These are phyloP conservation scores for Umbellularia californica DNA, from an alignment of 164 flowering plant genomes.

Conservation along the genomic window DNA sequence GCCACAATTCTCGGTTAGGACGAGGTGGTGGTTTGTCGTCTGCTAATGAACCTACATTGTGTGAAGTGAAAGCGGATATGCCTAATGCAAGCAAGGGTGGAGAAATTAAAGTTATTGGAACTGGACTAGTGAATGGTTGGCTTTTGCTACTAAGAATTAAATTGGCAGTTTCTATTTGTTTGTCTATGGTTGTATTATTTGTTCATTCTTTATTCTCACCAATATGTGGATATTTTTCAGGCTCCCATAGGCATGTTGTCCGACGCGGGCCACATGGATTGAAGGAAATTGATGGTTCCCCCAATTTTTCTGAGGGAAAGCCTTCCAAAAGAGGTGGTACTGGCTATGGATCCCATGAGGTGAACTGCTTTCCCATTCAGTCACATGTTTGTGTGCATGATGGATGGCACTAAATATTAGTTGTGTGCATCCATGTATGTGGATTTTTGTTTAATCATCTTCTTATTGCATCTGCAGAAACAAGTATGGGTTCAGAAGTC, in stretches of 20 bases:
- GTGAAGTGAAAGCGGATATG: constrained; percentile 36
- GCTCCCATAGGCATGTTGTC: constrained; percentile 40
- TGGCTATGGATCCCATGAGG: constrained; percentile 73
- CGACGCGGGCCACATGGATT: constrained; percentile 59
- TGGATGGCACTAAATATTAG: not conserved
- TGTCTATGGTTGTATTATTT: not conserved
- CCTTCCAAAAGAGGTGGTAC: constrained; percentile 46
- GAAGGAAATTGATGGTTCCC: constrained; percentile 57
- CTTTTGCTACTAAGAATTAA: not conserved
- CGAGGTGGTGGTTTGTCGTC: constrained; percentile 17
- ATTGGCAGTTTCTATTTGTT: not conserved
- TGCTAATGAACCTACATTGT: constrained; percentile 17
- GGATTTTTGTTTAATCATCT: not conserved
- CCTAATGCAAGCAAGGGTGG: constrained; percentile 31
- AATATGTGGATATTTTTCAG: not conserved
- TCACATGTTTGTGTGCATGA: not conserved
- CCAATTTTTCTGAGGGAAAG: constrained; percentile 43
- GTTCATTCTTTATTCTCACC: not conserved
- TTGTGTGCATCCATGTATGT: too few species aligned
- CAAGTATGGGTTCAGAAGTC: constrained; percentile 44
- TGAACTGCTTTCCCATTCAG: constrained; percentile 10
- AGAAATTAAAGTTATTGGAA: constrained; percentile 37
- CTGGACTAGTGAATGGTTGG: constrained; percentile 58
- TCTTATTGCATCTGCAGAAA: constrained; percentile 22
- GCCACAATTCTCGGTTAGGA: constrained; percentile 16